Percentiles rank a stretch among this genome's conserved stretches.
Conservation (phyloP, 768 basidiomycete genomes). For the Phallus indusiatus region DNA sequence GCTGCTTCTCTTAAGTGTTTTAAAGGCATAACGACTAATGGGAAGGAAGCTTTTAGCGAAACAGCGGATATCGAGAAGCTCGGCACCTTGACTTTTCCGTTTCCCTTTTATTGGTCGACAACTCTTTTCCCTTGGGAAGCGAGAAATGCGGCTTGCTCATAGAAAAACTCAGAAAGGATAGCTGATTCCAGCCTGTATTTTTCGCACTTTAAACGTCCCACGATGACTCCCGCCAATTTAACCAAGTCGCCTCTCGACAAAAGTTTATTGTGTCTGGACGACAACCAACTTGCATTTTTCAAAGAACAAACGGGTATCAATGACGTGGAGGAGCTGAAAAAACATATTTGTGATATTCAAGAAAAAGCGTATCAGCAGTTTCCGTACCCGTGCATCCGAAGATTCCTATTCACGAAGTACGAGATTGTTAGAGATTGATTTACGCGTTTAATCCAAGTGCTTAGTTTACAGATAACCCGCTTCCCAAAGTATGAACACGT, state of each 20-base stretch:
- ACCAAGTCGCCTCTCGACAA: constrained; percentile 2
- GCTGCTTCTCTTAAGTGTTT: no score
- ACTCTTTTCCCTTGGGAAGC: no score
- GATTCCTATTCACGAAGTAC: constrained; percentile 8
- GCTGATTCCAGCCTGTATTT: no score
- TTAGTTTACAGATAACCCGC: constrained; percentile 1
- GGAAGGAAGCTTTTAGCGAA: no score
- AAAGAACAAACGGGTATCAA: constrained; percentile 7
- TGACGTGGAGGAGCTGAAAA: constrained; percentile 4
- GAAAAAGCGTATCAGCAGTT: constrained; percentile 8
- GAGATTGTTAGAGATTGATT: neutral
- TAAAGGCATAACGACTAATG: no score
- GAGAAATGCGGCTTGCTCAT: no score
- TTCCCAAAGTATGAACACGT: neutral
- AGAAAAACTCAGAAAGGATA: no score
- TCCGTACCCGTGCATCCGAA: constrained; percentile 10
- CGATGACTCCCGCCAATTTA: neutral
- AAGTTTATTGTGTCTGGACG: neutral
- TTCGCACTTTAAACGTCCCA: neutral
- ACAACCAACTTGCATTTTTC: constrained; percentile 9
- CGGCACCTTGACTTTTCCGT: no score
- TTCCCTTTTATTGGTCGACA: no score
- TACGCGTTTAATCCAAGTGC: neutral
- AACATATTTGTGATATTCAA: constrained; percentile 7
- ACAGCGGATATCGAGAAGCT: no score